Percentiles rank a stretch among this genome's conserved stretches.
These are phyloP conservation scores for Xylaria digitata DNA, from an alignment of 2,329 filamentous ascomycete species.

Conservation along the genomic window DNA sequence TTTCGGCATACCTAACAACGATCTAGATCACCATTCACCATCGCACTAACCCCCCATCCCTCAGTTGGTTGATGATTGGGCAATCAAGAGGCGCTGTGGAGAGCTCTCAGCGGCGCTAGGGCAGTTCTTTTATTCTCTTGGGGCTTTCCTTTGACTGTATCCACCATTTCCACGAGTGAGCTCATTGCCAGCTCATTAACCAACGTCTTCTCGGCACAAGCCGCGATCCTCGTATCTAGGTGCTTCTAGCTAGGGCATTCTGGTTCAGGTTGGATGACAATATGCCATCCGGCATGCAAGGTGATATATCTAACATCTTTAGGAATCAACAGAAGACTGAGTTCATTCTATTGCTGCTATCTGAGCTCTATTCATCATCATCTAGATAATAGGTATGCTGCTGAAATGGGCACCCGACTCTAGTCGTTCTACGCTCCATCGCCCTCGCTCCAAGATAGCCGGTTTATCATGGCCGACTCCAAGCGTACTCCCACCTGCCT, in stretches of 20 bases:
- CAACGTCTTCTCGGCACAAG: background rate
- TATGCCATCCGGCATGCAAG: background rate
- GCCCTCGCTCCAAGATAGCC: background rate
- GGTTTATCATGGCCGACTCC: background rate
- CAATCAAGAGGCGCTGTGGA: slow-evolving; percentile 21
- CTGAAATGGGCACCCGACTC: background rate
- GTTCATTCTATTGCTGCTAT: background rate
- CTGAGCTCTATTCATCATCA: slow-evolving; percentile 6
- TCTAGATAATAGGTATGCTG: background rate
- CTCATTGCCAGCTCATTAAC: background rate
- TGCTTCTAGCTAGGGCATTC: background rate
- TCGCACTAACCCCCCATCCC: slow-evolving; percentile 5
- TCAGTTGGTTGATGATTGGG: slow-evolving; percentile 29
- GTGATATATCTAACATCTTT: background rate
- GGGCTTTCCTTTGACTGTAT: background rate
- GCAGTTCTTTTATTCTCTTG: slow-evolving; percentile 21
- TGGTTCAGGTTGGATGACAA: background rate
- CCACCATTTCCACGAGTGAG: slow-evolving; percentile 6
- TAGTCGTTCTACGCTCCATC: background rate
- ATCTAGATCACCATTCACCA: slow-evolving; percentile 15
- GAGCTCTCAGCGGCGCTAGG: slow-evolving; percentile 32
- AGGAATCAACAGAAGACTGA: background rate
- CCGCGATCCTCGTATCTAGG: background rate
- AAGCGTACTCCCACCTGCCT: background rate
- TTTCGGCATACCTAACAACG: background rate